phyloP scores from a whole-genome alignment of 2,329 filamentous ascomycete genomes.

The Clarireedia hainanense region DNA sequence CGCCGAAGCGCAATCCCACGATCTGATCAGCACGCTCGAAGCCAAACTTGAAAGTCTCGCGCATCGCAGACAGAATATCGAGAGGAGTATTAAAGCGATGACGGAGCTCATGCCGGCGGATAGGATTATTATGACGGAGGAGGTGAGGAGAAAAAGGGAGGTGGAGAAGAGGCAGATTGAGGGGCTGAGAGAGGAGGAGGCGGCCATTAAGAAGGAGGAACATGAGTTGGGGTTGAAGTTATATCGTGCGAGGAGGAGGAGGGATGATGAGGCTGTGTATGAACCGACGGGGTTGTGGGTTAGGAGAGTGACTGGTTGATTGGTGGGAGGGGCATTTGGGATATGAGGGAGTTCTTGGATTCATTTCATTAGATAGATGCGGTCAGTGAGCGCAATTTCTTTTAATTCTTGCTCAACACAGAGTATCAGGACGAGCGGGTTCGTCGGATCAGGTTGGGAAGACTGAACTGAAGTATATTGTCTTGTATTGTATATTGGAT shows the following conservation, averaged over 20 bases:
- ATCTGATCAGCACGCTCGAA: constrained; percentile 60
- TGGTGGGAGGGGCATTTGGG: too few species aligned
- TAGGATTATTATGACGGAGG: constrained; percentile 57
- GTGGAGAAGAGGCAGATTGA: constrained; percentile 58
- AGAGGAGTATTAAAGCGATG: constrained; percentile 66
- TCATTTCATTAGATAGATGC: too few species aligned
- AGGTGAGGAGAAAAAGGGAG: constrained; percentile 50
- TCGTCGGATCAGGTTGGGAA: too few species aligned
- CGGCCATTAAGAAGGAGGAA: constrained; percentile 67
- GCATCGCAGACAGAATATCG: constrained; percentile 63
- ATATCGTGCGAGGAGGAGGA: constrained; percentile 65
- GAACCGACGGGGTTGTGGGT: constrained; percentile 71
- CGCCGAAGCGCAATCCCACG: constrained; percentile 50
- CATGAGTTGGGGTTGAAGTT: constrained; percentile 72
- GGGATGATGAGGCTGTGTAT: constrained; percentile 57
- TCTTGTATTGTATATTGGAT: too few species aligned
- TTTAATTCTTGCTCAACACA: too few species aligned
- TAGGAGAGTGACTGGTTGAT: constrained; percentile 59
- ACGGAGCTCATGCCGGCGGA: constrained; percentile 70
- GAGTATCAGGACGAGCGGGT: too few species aligned
- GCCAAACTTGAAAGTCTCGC: constrained; percentile 56
- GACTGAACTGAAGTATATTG: too few species aligned
- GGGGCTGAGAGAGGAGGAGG: constrained; percentile 55
- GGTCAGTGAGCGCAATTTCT: too few species aligned
- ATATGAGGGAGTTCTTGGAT: too few species aligned